These are phyloP conservation scores for Symbiodinium natans DNA, from an alignment of 73 alveolate species.

Conservation along the genomic window DNA sequence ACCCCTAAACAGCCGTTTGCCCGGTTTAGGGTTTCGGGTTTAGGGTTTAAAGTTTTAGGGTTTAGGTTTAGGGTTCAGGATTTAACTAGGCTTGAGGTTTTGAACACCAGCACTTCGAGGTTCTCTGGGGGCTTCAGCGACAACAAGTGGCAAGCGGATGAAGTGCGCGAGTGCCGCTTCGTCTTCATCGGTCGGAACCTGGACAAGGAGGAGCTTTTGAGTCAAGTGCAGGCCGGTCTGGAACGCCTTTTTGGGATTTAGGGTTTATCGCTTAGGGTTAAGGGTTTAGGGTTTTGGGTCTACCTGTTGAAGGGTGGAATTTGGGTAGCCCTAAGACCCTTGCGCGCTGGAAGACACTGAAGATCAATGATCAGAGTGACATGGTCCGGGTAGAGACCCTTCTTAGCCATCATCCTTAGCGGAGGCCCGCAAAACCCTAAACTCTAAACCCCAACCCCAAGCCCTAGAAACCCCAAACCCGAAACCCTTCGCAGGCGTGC, in stretches of 20 bases:
- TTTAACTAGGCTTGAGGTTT: neutral
- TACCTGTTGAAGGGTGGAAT: neutral
- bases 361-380: too few relatives aligned
- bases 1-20: too few relatives aligned
- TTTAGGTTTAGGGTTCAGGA: neutral
- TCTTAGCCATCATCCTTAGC: too few relatives aligned
- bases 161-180: conserved; percentile 29
- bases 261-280: too few relatives aligned
- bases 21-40: neutral
- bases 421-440: neutral
- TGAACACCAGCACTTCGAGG: too few relatives aligned
- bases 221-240: neutral
- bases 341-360: too few relatives aligned
- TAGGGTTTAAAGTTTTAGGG: neutral
- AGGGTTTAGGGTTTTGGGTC: neutral
- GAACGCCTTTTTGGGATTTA: too few relatives aligned
- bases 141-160: conserved; percentile 1
- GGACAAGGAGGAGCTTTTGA: neutral
- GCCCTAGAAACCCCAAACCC: too few relatives aligned
- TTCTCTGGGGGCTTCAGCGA: conserved; percentile 48
- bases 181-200: conserved; percentile 70
- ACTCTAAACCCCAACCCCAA: too few relatives aligned
- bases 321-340: too few relatives aligned
- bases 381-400: too few relatives aligned
- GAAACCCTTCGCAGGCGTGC: too few relatives aligned